Evolutionary conservation across 768 basidiomycete genomes (phyloP), one percentile per base, ranked within the genome.

Genomic region (Rhizopogon sp.): DNA sequence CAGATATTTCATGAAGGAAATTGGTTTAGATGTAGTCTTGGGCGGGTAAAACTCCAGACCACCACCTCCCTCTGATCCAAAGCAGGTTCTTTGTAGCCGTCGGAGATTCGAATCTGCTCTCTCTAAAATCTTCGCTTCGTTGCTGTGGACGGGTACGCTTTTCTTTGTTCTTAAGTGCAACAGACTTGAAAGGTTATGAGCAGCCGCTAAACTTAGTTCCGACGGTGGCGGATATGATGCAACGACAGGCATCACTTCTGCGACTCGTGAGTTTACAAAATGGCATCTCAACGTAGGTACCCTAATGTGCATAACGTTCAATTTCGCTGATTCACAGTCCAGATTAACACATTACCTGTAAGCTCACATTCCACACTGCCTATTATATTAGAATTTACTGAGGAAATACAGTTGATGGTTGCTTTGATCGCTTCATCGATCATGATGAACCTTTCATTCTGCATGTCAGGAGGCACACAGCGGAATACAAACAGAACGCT

Each of bases 311-410:
- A 25, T 5, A 17, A 0, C 10, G 9, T 3, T 5, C 20, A 22
- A 29, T 6, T 17, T 9, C 7, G 7, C 17, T 25, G 11, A 20
- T 50, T 2, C 41, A 31, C 2, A 1, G 6, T 7, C 20, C 11
- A 63, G 61, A 60, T 63, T 33, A 62, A 60, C 35, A 3, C 3
- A n/a, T 17, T 54, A 33, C 55, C 61, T 33, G 61, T 63, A 6
- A 52, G 61, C 14, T 9, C 14, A 2, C 29, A 17, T 45, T 41
- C 0, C 6, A 43, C n/a, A 17, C 9, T 5, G 20, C 33, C 0
- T 39, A 39, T 0, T 35, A 39, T 37, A n/a, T 8, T 6, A 14
- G 22, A 17, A 5, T 45, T 31, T n/a, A 44, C 41, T 22, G 40
- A 44, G 20, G 22, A 44, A 29, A 44, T 44, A 6, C 13, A 62